phyloP scores from a whole-genome alignment of 2,329 filamentous ascomycete species.

The Harringtonia lauricola region DNA sequence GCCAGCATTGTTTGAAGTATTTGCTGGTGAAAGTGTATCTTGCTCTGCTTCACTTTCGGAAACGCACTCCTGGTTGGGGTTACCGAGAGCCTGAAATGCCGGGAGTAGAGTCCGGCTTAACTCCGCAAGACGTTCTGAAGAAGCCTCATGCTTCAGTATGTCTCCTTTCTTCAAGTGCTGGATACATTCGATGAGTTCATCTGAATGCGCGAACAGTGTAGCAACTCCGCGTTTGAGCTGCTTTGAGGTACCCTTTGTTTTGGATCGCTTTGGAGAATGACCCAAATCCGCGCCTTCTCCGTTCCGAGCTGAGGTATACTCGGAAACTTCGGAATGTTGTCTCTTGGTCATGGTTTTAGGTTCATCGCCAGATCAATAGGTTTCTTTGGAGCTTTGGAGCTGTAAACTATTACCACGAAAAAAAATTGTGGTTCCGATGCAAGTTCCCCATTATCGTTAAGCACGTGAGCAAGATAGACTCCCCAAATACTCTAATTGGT shows the following conservation, averaged over 20 bases:
- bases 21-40: not conserved
- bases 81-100: constrained; percentile 13
- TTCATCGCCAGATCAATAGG: too few species aligned
- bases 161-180: constrained; percentile 22
- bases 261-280: not conserved
- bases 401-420: too few species aligned
- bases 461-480: too few species aligned
- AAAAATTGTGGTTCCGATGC: too few species aligned
- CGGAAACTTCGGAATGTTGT: too few species aligned
- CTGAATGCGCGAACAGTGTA: constrained; percentile 21
- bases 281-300: not conserved
- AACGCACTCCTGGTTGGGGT: not conserved
- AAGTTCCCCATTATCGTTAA: too few species aligned
- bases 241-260: not conserved
- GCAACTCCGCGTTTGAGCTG: constrained; percentile 15
- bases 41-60: not conserved
- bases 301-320: too few species aligned
- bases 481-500: too few species aligned
- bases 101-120: constrained; percentile 18
- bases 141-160: not conserved
- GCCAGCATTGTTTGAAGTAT: not conserved
- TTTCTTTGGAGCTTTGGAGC: too few species aligned
- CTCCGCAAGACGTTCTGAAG: constrained; percentile 9
- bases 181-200: constrained; percentile 27
- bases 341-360: too few species aligned